Evolutionary conservation across 441 rosid species (phyloP), one percentile per base, ranked within the genome.

Genomic region (Populus hybrid): DNA sequence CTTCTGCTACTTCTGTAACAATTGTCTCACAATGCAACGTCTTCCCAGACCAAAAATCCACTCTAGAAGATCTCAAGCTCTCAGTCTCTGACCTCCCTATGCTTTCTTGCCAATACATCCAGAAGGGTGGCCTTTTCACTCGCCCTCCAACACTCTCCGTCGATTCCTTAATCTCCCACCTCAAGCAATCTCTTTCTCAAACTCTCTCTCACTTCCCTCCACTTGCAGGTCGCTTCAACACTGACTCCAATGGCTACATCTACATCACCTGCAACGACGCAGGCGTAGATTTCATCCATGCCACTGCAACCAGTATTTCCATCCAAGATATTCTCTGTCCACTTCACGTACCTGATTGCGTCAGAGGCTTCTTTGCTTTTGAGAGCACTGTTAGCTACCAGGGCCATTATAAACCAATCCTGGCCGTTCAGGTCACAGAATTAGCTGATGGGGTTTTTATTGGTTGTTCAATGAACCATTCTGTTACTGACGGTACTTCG

Each of bases 41-140:
- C 23, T 78, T 76, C 75, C 99, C 98, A 3, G 86, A 89, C 72
- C 81, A 83, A 63, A 82, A 77, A 69, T 90, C 95, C 71, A 21
- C 74, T 19, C 50, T 73, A 78, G 73, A 32, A 35, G 68, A 93
- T 42, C 81, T 91, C 28, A 90, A 86, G 81, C 98, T 95, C 79
- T 92, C 98, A 3, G 97, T 91, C 75, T 95, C 97, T 36, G 99
- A 95, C 80, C 88, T 95, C 35, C 97, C 97, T 14, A 93, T 92
- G 99, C 93, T 95, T 64, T 90, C 99, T 14, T 95, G 97, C 76
- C 98, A 95, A 32, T 95, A 95, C 84, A 95, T 95, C 76, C 99
- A 95, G 59, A 95, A 95, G 84, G 99, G 99, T 0, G 86, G 86
- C 6, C 91, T 95, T 77, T 84, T 93, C 70, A 16, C 88, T 0